phyloP scores from a whole-genome alignment of 192 early-diverging fungal genomes.

The Backusella morwellensis region DNA sequence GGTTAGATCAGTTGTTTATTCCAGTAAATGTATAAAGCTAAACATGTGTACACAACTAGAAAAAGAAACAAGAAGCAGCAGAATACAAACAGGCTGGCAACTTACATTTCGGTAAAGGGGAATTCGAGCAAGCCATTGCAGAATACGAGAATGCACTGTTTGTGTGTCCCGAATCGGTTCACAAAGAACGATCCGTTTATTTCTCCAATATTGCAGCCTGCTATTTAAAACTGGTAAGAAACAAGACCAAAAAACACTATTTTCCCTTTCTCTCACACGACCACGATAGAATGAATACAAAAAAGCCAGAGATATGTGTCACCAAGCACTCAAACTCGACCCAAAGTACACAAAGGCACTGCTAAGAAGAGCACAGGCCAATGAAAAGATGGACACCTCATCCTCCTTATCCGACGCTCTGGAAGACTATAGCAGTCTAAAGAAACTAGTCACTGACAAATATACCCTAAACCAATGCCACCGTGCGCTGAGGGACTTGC shows the following conservation, averaged over 20 bases:
- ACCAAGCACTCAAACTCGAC: constrained; percentile 48
- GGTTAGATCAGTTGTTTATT: constrained; percentile 1
- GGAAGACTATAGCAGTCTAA: constrained; percentile 33
- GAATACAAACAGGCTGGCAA: constrained; percentile 49
- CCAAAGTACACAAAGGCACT: constrained; percentile 60
- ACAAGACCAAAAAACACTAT: no score
- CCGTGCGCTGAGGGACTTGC: constrained; percentile 36
- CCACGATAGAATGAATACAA: constrained; percentile 30
- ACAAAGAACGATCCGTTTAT: constrained; percentile 53
- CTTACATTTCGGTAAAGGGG: constrained; percentile 37
- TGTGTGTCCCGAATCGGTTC: neutral
- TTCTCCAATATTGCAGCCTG: constrained; percentile 68
- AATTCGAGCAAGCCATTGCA: constrained; percentile 35
- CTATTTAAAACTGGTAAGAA: constrained; percentile 52
- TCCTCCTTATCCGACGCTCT: constrained; percentile 46
- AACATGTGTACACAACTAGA: constrained; percentile 12
- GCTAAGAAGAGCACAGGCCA: constrained; percentile 58
- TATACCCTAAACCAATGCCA: constrained; percentile 21
- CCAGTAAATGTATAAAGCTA: neutral
- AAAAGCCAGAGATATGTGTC: constrained; percentile 40
- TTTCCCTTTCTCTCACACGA: neutral
- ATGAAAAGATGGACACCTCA: constrained; percentile 48
- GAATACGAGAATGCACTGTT: constrained; percentile 18
- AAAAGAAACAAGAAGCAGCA: constrained; percentile 44
- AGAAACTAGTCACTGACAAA: constrained; percentile 6